Evolutionary conservation across 495 filamentous ascomycete genomes (phyloP), one percentile per base, ranked within the genome.

Genomic region (Astrocystis sublimbata): DNA sequence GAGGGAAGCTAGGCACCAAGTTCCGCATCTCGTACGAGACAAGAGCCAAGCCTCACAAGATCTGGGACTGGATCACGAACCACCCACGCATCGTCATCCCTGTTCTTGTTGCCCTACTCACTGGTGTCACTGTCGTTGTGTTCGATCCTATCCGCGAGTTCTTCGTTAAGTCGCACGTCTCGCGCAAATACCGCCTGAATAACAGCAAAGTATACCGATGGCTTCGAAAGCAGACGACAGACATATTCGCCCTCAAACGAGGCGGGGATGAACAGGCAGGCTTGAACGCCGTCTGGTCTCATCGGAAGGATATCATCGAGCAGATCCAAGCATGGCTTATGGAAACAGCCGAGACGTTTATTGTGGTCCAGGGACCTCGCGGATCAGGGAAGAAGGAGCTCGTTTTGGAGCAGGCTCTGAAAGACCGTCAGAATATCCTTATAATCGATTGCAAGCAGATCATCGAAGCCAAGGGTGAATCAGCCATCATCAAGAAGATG

Each of bases 401-500:
- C 1, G 87, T 98, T 5, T 61, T 97, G 30, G 90, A 96, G 62
- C 91, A 92, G 65, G 88, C 91, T 0, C 80, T 98, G 17, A 85
- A 90, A 65, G 84, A 86, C 19, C 85, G 90, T 43, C 87, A 84
- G 46, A 86, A 94, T 68, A 91, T 91, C 45, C 75, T 98, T 0
- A 76, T 96, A n/a, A 87, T 98, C 50, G 94, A 98, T 73, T 98
- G 93, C 78, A 97, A 96, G 71, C 88, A 91, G 4, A 91, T 98
- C 17, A 88, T 92, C 57, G 93, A 98, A 69, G 92, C 94, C 2
- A 86, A 89, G 28, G 94, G 94, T 0, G 94, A 98, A 72, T 86
- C 87, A n/a, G 85, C 86, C 3, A 96, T 91, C 6, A 97, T 98
- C 56, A 79, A 81, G 58, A 87, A 89, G 49, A 89, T 92, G 2